Base-by-base conservation (phyloP, 768 basidiomycete species). In the Pisolithus albus region DNA sequence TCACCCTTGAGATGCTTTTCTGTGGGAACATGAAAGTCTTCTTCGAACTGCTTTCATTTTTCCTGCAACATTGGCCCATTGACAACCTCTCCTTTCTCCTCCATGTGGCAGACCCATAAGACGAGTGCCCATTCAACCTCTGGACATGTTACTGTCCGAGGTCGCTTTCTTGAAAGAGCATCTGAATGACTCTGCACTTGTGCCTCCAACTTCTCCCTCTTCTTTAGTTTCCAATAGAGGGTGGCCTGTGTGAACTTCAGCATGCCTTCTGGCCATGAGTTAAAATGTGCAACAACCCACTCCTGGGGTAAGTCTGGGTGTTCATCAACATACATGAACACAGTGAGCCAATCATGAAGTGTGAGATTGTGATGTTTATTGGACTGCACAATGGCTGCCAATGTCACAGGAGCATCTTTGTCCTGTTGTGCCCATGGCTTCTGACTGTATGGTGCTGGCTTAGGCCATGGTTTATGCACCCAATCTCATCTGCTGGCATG, bases 81-180 rank as follows among this genome's bases (percentile, higher is more conserved):
- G 24, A 24, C 24, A 3, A 24, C 24, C 24, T 24, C 24, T 5
- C 24, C 24, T 24, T 24, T 24, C 24, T 24, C 24, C 24, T 24
- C 24, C 24, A 24, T 24, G 24, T 24, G 24, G 3, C 5, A 5
- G 24, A 24, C 24, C 24, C 24, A 24, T 24, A 24, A 5, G 24
- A 24, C 24, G 5, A 24, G 24, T 24, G 24, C 24, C 24, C 24
- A 24, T 24, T 24, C 24, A 24, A 24, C 24, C 24, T 24, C 24
- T 24, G 24, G 24, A 24, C 24, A 24, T 24, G 24, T 24, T 24
- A 24, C 24, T 24, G 67, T 52, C 23, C 56, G 60, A 23, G 59
- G 53, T 3, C 59, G 51, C 51, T 71, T 71, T 36, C 51, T 50
- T 0, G 64, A 69, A n/a, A 68, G 49, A 7, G 61, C 64, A 53